Conservation (phyloP, 2,329 filamentous ascomycete genomes). For the Tolypocladium endophyticum region DNA sequence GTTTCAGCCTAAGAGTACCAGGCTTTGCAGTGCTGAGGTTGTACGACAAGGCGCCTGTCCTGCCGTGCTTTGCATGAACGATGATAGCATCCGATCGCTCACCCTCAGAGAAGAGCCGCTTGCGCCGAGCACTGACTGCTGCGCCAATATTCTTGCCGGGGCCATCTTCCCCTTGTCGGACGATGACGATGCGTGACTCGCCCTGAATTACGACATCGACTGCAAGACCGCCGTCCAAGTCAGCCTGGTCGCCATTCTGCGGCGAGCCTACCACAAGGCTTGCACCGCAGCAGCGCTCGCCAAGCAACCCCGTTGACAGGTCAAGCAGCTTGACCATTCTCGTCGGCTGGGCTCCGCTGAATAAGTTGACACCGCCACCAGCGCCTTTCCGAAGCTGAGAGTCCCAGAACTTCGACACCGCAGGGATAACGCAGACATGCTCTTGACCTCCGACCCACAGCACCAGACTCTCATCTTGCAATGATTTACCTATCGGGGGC, state of each 20-base stretch:
- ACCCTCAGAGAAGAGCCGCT: slow-evolving; percentile 24
- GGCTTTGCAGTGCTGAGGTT: slow-evolving; percentile 38
- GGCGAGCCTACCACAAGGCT: slow-evolving; percentile 29
- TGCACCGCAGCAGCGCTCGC: slow-evolving; percentile 45
- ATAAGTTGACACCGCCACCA: slow-evolving; percentile 42
- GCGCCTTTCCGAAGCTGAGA: slow-evolving; percentile 41
- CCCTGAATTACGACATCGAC: slow-evolving; percentile 45
- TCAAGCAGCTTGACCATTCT: slow-evolving; percentile 46
- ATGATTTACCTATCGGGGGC: slow-evolving; percentile 28
- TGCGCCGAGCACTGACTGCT: slow-evolving; percentile 20
- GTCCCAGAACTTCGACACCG: slow-evolving; percentile 48
- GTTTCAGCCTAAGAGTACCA: slow-evolving; percentile 22
- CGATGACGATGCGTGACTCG: slow-evolving; percentile 43
- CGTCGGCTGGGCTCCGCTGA: slow-evolving; percentile 42
- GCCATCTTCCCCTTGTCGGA: slow-evolving; percentile 41
- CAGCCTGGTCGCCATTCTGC: slow-evolving; percentile 9
- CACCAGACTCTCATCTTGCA: slow-evolving; percentile 42
- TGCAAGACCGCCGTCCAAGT: slow-evolving; percentile 30
- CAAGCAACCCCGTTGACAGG: slow-evolving; percentile 41
- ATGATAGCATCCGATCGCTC: slow-evolving; percentile 42
- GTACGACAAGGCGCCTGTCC: slow-evolving; percentile 30
- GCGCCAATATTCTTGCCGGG: slow-evolving; percentile 32
- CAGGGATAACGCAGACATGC: slow-evolving; percentile 46
- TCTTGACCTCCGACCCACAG: slow-evolving; percentile 48
- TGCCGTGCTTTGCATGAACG: slow-evolving; percentile 35